A percentile compares a stretch with the other conserved stretches of the same genome.
Evolutionary conservation across 306 rosid genomes (phyloP).

Genomic region (Vigna nakashimae): DNA sequence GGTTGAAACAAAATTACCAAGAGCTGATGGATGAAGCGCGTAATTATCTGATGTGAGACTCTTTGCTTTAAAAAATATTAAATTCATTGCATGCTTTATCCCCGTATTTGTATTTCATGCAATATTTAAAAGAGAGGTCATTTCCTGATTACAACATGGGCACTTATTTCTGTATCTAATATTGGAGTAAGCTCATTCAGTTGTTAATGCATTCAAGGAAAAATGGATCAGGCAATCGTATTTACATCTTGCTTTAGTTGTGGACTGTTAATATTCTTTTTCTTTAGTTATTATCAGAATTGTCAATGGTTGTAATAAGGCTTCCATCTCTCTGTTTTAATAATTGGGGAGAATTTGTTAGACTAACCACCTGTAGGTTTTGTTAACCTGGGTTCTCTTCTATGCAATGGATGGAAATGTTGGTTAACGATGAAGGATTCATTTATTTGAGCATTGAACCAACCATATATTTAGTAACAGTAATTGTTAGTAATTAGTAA

Average conservation of each 20-base stretch:
- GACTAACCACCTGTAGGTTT: neutral
- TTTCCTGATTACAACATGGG: constrained; percentile 5
- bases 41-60: constrained; percentile 72
- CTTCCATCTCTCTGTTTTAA: constrained; percentile 19
- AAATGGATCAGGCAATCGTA: constrained; percentile 10
- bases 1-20: constrained; percentile 73
- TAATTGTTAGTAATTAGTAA: neutral
- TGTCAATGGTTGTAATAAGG: constrained; percentile 12
- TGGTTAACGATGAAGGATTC: constrained; percentile 3
- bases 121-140: constrained; percentile 4
- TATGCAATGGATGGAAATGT: neutral
- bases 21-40: constrained; percentile 62
- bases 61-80: constrained; percentile 15
- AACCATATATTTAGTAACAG: constrained; percentile 14
- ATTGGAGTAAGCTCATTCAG: constrained; percentile 37
- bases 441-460: neutral
- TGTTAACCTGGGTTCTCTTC: neutral
- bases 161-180: constrained; percentile 13
- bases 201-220: constrained; percentile 33
- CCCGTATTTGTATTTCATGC: neutral
- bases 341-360: constrained; percentile 2
- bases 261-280: neutral
- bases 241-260: neutral
- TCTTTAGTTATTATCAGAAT: neutral
- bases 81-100: constrained; percentile 29